Evolutionary conservation across 164 flowering plant species (phyloP).

Genomic region (Tinospora cordifolia): DNA sequence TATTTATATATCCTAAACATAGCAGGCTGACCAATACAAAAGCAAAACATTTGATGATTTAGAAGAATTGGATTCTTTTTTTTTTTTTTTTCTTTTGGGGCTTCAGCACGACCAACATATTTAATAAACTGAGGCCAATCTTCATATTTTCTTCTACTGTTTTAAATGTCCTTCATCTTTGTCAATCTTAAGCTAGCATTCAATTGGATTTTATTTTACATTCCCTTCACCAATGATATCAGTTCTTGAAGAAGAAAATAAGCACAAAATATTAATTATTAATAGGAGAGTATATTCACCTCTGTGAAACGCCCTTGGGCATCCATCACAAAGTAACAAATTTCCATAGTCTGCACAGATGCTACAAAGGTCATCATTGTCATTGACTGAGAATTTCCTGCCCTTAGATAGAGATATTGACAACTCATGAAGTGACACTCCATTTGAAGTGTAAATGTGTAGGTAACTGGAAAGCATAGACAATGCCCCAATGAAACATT

Average conservation of each 20-base stretch:
- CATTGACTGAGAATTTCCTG: conserved; percentile 37
- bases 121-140: not conserved
- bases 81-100: no score
- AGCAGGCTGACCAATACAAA: no score
- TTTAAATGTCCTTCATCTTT: not conserved
- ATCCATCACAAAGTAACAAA: conserved; percentile 74
- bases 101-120: not conserved
- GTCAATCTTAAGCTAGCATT: not conserved
- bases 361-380: conserved; percentile 78
- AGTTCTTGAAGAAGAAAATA: not conserved
- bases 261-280: not conserved
- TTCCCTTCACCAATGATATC: not conserved
- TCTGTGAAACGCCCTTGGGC: conserved; percentile 78
- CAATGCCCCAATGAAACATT: not conserved
- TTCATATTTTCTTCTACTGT: not conserved
- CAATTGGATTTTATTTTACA: not conserved
- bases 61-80: no score
- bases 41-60: no score
- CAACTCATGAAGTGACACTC: conserved; percentile 85
- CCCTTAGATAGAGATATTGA: conserved; percentile 46
- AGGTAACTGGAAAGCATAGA: conserved; percentile 48
- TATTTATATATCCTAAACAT: no score
- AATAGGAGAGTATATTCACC: conserved; percentile 16
- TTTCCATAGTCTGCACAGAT: conserved; percentile 72
- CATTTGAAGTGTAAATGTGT: conserved; percentile 76